Base-by-base conservation (phyloP, 2,329 filamentous ascomycete species). In the Apiospora pterosperma region DNA sequence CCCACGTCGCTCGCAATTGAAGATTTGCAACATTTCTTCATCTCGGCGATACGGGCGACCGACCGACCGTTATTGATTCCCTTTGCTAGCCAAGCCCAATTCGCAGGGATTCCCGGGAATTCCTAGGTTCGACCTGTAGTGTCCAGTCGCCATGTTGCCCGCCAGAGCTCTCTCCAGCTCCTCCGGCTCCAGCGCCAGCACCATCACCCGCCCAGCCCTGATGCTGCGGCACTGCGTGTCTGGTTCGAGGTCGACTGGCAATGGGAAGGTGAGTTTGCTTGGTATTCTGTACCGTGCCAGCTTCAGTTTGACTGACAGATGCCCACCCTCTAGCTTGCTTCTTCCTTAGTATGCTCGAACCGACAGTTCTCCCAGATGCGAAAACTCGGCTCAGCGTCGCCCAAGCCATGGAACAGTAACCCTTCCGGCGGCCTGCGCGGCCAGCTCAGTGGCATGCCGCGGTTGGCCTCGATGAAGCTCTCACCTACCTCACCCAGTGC, bases 281-380 rank as follows among this genome's bases (percentile, higher is more conserved):
- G n/a, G 21, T 59, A 19, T 59, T 38, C 34, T 23, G n/a, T n/a
- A 5, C 16, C 34, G 11, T 38, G 31, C 12, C n/a, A 38, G 11
- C 12, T 25, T 8, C 58, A 60, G 10, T 38, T 10, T 34, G 34
- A 21, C 34, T 60, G 36, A 60, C 34, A 23, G 5, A 38, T 5
- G 12, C 34, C 36, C 16, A 14, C 28, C 1, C 16, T 39, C 21
- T n/a, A 60, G 34, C 58, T 60, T n/a, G 34, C 58, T 14, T 36
- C 58, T 25, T 60, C 58, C 34, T 25, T 39, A 5, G 36, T 14
- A 39, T 41, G 65, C 21, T 61, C 71, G 19, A 60, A 63, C 25
- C 69, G 65, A 21, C 65, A 64, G 34, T 66, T 60, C 39, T 66
- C 65, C n/a, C 65, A 64, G 59, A 14, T 66, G 19, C 64, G 63